Percentiles rank a stretch among this genome's conserved stretches.
phyloP scores from a whole-genome alignment of 1,284 basidiomycete species.

The Pseudomicrostroma phylloplanum region DNA sequence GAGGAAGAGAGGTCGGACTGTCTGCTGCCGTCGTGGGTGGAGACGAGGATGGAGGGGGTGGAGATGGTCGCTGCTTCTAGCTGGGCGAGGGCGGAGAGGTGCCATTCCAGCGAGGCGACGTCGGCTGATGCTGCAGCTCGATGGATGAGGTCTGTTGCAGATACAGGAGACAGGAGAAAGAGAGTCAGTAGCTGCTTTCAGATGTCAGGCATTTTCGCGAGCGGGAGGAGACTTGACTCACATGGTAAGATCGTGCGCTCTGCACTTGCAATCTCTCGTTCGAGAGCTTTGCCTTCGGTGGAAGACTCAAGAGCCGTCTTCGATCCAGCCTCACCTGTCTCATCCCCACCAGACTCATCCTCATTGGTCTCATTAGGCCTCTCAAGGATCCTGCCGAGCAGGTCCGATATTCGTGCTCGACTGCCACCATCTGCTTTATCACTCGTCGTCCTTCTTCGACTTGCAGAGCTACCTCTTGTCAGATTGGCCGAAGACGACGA shows the following conservation, averaged over 20 bases:
- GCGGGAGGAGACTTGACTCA: too few relatives aligned
- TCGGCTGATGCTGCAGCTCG: constrained; percentile 24
- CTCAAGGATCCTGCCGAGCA: background rate
- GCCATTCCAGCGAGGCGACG: constrained; percentile 23
- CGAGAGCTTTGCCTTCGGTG: background rate
- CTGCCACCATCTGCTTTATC: constrained; percentile 3
- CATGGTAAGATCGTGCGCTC: constrained; percentile 13
- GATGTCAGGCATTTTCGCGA: too few relatives aligned
- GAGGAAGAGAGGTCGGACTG: constrained; percentile 19
- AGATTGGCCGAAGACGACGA: constrained; percentile 10
- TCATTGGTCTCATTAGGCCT: constrained; percentile 8
- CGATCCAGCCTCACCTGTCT: background rate
- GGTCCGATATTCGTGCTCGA: constrained; percentile 12
- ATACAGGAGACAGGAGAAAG: too few relatives aligned
- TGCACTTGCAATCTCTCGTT: constrained; percentile 2
- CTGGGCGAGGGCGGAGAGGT: constrained; percentile 21
- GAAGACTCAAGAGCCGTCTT: background rate
- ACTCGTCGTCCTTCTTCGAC: constrained; percentile 19
- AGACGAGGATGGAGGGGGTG: constrained; percentile 12
- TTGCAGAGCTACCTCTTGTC: constrained; percentile 13
- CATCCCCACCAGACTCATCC: background rate
- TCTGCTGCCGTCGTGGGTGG: too few relatives aligned
- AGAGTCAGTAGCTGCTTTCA: too few relatives aligned
- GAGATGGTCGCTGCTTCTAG: constrained; percentile 11
- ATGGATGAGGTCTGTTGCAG: constrained; percentile 22